Percentiles rank a stretch among this genome's conserved stretches.
Evolutionary conservation across 805 yeast species (phyloP).

Genomic region (Pichia paraexigua): DNA sequence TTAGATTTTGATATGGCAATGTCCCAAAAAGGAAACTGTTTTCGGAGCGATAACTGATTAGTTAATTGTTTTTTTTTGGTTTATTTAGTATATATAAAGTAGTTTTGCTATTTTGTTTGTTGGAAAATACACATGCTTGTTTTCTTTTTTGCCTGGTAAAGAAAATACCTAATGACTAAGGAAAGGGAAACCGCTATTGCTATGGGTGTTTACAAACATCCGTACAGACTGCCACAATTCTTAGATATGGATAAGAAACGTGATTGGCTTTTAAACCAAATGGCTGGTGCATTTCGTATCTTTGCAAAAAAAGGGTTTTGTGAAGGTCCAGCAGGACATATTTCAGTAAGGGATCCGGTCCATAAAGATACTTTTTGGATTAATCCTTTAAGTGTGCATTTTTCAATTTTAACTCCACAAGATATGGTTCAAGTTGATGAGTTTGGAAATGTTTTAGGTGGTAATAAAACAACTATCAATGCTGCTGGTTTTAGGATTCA

Average conservation of each 20-base stretch:
- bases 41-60: background rate
- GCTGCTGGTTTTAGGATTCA: conserved; percentile 67
- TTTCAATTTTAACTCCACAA: conserved; percentile 46
- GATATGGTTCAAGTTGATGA: conserved; percentile 59
- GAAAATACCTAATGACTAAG: background rate
- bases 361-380: conserved; percentile 80
- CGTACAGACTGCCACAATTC: background rate
- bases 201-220: conserved; percentile 35
- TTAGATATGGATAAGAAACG: background rate
- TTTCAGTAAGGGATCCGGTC: conserved; percentile 75
- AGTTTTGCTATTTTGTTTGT: background rate
- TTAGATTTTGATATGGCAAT: background rate
- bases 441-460: conserved; percentile 51
- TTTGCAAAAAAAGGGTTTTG: conserved; percentile 71
- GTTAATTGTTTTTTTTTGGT: background rate
- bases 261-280: conserved; percentile 54
- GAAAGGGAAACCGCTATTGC: conserved; percentile 53
- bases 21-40: background rate
- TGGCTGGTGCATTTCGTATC: conserved; percentile 78
- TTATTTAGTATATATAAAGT: background rate
- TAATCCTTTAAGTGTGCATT: conserved; percentile 78
- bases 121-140: background rate
- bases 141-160: too few relatives aligned
- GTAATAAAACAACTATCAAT: conserved; percentile 39
- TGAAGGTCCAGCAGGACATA: conserved; percentile 81